These are phyloP conservation scores for Fusarium napiforme DNA, from an alignment of 2,329 filamentous ascomycete species.

Conservation along the genomic window DNA sequence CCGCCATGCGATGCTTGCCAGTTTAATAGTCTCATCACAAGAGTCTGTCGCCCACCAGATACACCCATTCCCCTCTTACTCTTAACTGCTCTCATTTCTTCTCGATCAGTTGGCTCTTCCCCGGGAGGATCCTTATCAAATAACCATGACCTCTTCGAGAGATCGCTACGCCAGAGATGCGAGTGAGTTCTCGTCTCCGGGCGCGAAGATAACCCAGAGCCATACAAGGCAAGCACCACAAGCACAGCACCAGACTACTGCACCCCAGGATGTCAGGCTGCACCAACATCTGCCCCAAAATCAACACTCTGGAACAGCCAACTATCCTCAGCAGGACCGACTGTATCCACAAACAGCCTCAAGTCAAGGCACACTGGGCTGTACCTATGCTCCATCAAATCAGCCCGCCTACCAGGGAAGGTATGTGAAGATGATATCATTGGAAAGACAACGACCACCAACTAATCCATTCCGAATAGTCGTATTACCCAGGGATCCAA, in stretches of 20 bases:
- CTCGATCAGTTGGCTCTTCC: too few species aligned
- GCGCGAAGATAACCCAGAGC: neutral
- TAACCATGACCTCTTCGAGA: neutral
- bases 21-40: neutral
- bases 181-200: neutral
- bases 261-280: neutral
- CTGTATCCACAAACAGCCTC: neutral
- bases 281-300: neutral
- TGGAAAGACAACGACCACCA: neutral
- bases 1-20: neutral
- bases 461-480: conserved; percentile 5
- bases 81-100: neutral
- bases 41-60: too few species aligned
- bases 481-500: neutral
- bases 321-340: neutral
- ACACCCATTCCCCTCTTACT: neutral
- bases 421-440: neutral
- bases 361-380: neutral
- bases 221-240: neutral
- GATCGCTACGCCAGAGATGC: neutral
- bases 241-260: neutral
- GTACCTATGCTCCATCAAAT: conserved; percentile 3
- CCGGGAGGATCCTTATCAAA: neutral
- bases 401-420: conserved; percentile 23
- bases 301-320: neutral